A percentile compares a stretch with the other conserved stretches of the same genome.
These are phyloP conservation scores for Chloromonas sp. DNA, from an alignment of 163 green algal species.

Conservation along the genomic window DNA sequence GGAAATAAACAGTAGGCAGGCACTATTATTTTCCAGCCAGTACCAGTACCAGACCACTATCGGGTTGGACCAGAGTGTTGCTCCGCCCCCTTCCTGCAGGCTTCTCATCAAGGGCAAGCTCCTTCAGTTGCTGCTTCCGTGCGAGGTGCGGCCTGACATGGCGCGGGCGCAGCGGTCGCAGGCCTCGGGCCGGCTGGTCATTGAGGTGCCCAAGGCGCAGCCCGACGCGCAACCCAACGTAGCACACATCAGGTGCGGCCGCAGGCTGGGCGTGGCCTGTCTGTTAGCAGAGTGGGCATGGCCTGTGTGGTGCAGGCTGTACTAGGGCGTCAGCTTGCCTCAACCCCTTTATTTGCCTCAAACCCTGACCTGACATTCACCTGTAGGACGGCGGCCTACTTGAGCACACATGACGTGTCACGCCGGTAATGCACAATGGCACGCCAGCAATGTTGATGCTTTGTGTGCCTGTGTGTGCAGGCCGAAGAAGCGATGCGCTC, in stretches of 20 bases:
- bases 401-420: background rate
- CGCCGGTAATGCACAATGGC: no score
- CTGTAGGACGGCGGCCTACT: background rate
- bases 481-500: background rate
- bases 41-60: no score
- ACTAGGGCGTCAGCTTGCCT: background rate
- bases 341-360: no score
- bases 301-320: background rate
- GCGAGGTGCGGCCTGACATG: slow-evolving; percentile 50
- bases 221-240: background rate
- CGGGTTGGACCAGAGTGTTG: no score
- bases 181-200: background rate
- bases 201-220: background rate
- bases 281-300: background rate
- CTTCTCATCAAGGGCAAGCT: slow-evolving; percentile 86
- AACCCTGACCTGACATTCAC: background rate
- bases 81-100: slow-evolving; percentile 8
- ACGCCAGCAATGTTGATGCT: no score
- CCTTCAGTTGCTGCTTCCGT: slow-evolving; percentile 78
- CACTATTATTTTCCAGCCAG: no score
- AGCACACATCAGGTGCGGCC: background rate
- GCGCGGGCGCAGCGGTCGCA: background rate
- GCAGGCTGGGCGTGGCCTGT: background rate
- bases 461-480: background rate
- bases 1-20: no score